Base-by-base conservation (phyloP, 352 stramenopile genomes). In the Pythium rhizo-oryzae region DNA sequence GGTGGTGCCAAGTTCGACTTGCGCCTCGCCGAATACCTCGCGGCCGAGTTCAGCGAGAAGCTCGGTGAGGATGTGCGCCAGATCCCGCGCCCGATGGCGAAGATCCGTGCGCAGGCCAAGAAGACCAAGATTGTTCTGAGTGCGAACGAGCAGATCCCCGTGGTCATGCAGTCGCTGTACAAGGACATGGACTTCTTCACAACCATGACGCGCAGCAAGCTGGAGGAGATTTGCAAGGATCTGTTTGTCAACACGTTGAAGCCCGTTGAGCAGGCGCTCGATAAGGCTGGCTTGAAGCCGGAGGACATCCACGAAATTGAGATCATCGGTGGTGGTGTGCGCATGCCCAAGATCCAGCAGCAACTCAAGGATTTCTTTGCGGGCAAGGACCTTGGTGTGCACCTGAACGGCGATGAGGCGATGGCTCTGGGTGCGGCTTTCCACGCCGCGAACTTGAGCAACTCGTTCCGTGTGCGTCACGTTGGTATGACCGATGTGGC, bases 371-470 rank as follows among this genome's bases (percentile, higher is more conserved):
- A 84, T 21, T 92, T 88, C 54, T 90, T 96, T 39, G 61, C 75
- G 11, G 81, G 83, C 39, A 90, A 91, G 65, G 93, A 98, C 69
- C 82, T 99, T 24, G 93, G 96, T 28, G 92, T 97, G 62, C 98
- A 99, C 81, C 85, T 99, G 52, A 99, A 99, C 80, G 97, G 96
- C 54, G 98, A 99, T 76, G 97, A 99, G 79, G 96, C 94, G 49
- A 98, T 99, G 91, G 97, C 96, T 8, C 77, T 99, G 1, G 97
- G 97, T 52, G 92, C 96, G 15, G 94, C 96, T 8, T 99, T 99
- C 82, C 89, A 96, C 59, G 97, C 92, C 41, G 97, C 97, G 8
- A 99, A 99, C 79, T 78, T 99, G 58, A 97, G 84, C 53, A 99
- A 96, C 50, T 90, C 94, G 50, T 99, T 99, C 88, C 89, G 95